Base-by-base conservation (phyloP, 148 eudicot species). In the Hydrangea macrophylla region DNA sequence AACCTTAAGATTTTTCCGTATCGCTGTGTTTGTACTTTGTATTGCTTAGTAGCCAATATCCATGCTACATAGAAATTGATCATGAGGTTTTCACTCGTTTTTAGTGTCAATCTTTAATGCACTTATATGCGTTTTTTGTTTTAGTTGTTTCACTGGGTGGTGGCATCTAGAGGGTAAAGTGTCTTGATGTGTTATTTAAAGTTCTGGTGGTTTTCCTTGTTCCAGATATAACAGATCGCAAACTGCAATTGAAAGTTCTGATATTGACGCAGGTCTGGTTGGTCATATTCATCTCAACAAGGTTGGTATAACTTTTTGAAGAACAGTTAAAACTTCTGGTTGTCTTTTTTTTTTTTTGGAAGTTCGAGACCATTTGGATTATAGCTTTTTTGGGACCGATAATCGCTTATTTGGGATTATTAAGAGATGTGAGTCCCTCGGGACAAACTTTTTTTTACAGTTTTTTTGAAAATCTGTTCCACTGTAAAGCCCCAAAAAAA, bases 221-320 rank as follows among this genome's bases (percentile, higher is more conserved):
- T 70, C n/a, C 85, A 95, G 99, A 82, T 95, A 91, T 77, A 77
- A 76, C 62, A 75, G 74, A 48, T 80, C 76, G 33, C 83, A 79
- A 71, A 54, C 70, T 70, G 66, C 69, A 63, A 64, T 75, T 64
- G 93, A 77, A 55, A 83, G 69, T 80, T 69, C 75, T 66, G 91
- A 87, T 20, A 33, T 80, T 6, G 88, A 80, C 42, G 59, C 78
- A 27, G 96, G 95, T 65, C 87, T 91, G 75, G 84, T 95, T 70
- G 97, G 97, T 58, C 99, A 95, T 73, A 74, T 95, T 72, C 97
- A 91, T 81, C 92, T 95, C 37, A 81, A 89, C 74, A 78, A 86
- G 96, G 99, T 95, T 68, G 64, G 73, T 63, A 62, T 53, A 0
- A 25, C 17, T 58, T 24, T 36, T 56, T 70, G 53, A 48, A 48